Evolutionary conservation across 495 filamentous ascomycete genomes (phyloP), one percentile per base, ranked within the genome.

Genomic region (Xylaria scruposa): DNA sequence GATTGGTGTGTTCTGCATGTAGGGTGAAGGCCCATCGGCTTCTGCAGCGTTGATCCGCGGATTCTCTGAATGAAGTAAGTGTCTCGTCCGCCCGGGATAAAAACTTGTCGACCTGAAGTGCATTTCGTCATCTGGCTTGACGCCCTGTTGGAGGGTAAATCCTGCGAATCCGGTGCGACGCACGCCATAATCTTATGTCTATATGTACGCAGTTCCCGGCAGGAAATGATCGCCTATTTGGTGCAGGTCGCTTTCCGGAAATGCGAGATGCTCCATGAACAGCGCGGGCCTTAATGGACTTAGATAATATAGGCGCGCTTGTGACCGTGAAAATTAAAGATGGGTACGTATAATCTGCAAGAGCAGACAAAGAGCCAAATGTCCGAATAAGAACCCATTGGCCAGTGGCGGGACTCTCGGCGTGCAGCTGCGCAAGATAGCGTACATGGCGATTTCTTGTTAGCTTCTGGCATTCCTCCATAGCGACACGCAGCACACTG

Each of bases 361-460:
- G 63, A 69, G 38, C 60, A 71, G 75, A 72, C 74, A 72, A 31
- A 60, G 71, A 73, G 61, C 71, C 70, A 76, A 78, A 79, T 79
- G 74, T 78, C 77, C 77, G 77, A 79, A 70, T 73, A 66, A 79
- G 66, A 74, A 71, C 56, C 77, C 73, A 75, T 78, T 75, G 74
- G 71, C 77, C 73, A 79, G 59, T 76, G 26, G 71, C 68, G 72
- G 69, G 68, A 63, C 73, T 67, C 73, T 67, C 65, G 36, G 72
- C 51, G 56, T 67, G 70, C 72, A 67, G 75, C 63, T 65, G 36
- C 70, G 73, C 67, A 65, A 61, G 65, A 67, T 56, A 56, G 29
- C 40, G 12, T 21, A 5, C 12, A n/a, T 62, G 42, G n/a, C 59
- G 17, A 56, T 62, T 31, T 49, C 63, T 42, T 70, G 36, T 13